phyloP scores from a whole-genome alignment of 495 filamentous ascomycete species.

The Amphirosellinia nigrospora region DNA sequence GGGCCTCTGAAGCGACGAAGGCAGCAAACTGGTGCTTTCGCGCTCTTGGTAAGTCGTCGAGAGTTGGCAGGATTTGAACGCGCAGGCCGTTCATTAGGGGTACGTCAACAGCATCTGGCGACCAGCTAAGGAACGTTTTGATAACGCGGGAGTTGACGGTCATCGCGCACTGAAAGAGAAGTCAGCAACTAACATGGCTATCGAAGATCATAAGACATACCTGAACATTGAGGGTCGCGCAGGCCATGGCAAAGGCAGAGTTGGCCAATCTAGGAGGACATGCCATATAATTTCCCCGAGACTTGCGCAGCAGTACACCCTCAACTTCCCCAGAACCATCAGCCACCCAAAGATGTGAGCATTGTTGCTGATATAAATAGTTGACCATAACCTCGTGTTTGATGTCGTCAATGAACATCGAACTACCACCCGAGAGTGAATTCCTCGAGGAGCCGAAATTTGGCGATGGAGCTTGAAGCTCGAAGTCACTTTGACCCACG shows the following conservation, averaged over 20 bases:
- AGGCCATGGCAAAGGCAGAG: slow-evolving; percentile 65
- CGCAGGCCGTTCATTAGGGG: slow-evolving; percentile 75
- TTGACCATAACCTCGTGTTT: slow-evolving; percentile 86
- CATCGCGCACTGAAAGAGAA: slow-evolving; percentile 67
- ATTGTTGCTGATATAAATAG: slow-evolving; percentile 80
- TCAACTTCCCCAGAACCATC: slow-evolving; percentile 69
- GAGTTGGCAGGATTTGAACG: slow-evolving; percentile 73
- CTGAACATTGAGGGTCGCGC: slow-evolving; percentile 71
- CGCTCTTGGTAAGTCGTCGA: slow-evolving; percentile 69
- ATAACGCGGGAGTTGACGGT: slow-evolving; percentile 78
- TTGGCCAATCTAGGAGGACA: slow-evolving; percentile 66
- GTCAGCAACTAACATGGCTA: neutral
- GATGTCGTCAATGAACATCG: slow-evolving; percentile 72
- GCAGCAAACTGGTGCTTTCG: slow-evolving; percentile 78
- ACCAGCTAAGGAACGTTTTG: slow-evolving; percentile 74
- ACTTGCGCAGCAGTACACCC: slow-evolving; percentile 73
- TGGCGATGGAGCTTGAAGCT: slow-evolving; percentile 54
- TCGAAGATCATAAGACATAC: slow-evolving; percentile 41
- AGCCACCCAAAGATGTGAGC: slow-evolving; percentile 70
- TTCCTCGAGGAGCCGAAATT: slow-evolving; percentile 55
- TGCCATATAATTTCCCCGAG: slow-evolving; percentile 68
- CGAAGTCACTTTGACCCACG: slow-evolving; percentile 41
- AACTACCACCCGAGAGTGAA: slow-evolving; percentile 59
- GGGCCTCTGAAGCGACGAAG: slow-evolving; percentile 70
- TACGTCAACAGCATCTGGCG: slow-evolving; percentile 73